Percentiles rank a stretch among this genome's conserved stretches.
Conservation (phyloP, 331 rosid genomes). For the Malus hybrid region DNA sequence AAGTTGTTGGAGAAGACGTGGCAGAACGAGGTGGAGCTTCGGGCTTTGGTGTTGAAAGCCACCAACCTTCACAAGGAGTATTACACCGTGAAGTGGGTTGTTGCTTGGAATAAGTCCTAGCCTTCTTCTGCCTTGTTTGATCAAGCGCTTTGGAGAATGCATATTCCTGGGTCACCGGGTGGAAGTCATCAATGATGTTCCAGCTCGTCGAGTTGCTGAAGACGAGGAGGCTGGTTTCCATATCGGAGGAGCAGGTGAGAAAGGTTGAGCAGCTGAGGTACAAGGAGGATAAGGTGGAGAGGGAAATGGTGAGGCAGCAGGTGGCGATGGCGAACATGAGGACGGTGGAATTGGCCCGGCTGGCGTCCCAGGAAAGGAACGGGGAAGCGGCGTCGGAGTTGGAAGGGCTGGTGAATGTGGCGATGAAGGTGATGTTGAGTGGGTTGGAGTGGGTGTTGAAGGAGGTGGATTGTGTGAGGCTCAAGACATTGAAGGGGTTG, state of each 20-base stretch:
- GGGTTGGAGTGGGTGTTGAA: no score
- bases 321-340: constrained; percentile 55
- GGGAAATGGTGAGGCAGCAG: constrained; percentile 68
- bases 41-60: constrained; percentile 27
- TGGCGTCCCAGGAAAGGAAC: background rate
- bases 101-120: constrained; percentile 48
- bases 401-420: no score
- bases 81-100: constrained; percentile 61
- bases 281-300: constrained; percentile 63
- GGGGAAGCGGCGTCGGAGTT: background rate
- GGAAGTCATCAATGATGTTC: constrained; percentile 44
- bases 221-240: background rate
- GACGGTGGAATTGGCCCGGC: constrained; percentile 34
- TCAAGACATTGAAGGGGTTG: no score
- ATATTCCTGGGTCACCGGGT: constrained; percentile 32
- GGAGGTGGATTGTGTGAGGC: no score
- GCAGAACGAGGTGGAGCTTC: constrained; percentile 14
- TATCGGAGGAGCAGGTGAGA: constrained; percentile 36
- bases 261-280: constrained; percentile 28
- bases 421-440: no score
- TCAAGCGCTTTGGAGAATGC: constrained; percentile 41
- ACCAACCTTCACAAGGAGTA: constrained; percentile 49
- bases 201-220: constrained; percentile 10
- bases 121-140: constrained; percentile 54
- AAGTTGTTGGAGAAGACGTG: background rate